Base-by-base conservation (phyloP, 75 land plant genomes). In the Pinus albicaulis region DNA sequence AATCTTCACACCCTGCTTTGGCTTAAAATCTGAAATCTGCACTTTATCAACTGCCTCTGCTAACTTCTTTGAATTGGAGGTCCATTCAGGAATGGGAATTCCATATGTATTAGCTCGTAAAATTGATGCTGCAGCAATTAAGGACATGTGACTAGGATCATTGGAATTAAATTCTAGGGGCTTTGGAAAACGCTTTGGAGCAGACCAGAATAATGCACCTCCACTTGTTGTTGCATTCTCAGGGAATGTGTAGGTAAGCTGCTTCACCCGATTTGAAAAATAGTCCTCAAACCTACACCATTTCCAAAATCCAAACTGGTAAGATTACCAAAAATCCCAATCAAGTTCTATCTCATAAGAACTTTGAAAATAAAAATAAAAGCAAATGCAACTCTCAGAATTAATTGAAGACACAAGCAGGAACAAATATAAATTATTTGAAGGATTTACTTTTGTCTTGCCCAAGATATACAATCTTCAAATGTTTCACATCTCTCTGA, bases 191-290 rank as follows among this genome's bases (percentile, higher is more conserved):
- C 98, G 89, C 76, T 95, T 95, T 10, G 98, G 98, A 14, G 98
- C 96, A 1, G 74, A 72, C 87, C 87, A 85, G 77, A 95, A 95
- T 26, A 89, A 93, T 38, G 86, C 84, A 7, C 98, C 98, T 19
- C 81, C 84, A 74, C 93, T 93, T 25, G 96, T 93, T 0, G 82
- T 73, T 10, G 98, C 86, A 82, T 95, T 87, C 76, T 96, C 97
- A 2, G 99, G 99, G 74, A 96, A 96, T 24, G 99, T 96, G 79
- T 68, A 96, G 22, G 90, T 92, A 76, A 96, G 85, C 76, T 96
- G 99, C 83, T 96, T 96, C 76, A 96, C 92, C 28, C 97, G 83
- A 73, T 96, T 93, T 22, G 88, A 76, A 82, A 93, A 96, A 72
- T 96, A 96, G 75, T 96, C 99, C 76, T 96, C 97, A 81, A 96